These are phyloP conservation scores for Porphyrellus cyaneotinctus DNA, from an alignment of 768 basidiomycete species.

Conservation along the genomic window DNA sequence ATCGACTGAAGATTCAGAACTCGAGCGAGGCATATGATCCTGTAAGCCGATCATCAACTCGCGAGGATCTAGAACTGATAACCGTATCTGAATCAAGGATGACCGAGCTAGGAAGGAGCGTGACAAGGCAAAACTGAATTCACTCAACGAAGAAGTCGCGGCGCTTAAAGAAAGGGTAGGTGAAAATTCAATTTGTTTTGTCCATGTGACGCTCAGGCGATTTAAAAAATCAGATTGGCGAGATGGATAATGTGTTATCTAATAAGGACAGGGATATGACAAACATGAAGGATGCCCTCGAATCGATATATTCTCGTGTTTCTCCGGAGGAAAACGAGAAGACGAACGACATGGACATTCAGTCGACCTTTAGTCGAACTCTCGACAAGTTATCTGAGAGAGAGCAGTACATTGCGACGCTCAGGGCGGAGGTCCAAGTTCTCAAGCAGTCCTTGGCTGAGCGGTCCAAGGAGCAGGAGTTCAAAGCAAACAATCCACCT, in stretches of 20 bases:
- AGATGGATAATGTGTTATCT: constrained; percentile 44
- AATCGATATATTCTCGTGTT: constrained; percentile 83
- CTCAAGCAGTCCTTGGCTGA: constrained; percentile 49
- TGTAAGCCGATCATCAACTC: constrained; percentile 37
- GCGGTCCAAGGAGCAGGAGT: constrained; percentile 62
- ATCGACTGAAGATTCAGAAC: constrained; percentile 54
- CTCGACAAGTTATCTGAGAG: constrained; percentile 67
- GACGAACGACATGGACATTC: constrained; percentile 56
- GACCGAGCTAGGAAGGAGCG: constrained; percentile 73
- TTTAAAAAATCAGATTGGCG: constrained; percentile 42
- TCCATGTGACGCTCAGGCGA: not conserved
- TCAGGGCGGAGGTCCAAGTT: constrained; percentile 47
- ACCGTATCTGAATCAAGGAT: constrained; percentile 42
- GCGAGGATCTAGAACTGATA: not conserved
- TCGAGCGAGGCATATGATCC: constrained; percentile 55
- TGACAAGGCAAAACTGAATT: constrained; percentile 68
- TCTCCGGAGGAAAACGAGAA: constrained; percentile 46
- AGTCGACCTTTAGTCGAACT: constrained; percentile 62
- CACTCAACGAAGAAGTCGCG: constrained; percentile 68
- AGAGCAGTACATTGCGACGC: constrained; percentile 56
- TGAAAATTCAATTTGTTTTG: not conserved
- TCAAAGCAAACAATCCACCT: constrained; percentile 62
- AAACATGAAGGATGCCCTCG: constrained; percentile 81
- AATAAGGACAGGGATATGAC: constrained; percentile 69
- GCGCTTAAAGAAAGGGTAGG: constrained; percentile 66